Conservation (phyloP, 192 early-diverging fungal species). For the Backusella tarrabulga region DNA sequence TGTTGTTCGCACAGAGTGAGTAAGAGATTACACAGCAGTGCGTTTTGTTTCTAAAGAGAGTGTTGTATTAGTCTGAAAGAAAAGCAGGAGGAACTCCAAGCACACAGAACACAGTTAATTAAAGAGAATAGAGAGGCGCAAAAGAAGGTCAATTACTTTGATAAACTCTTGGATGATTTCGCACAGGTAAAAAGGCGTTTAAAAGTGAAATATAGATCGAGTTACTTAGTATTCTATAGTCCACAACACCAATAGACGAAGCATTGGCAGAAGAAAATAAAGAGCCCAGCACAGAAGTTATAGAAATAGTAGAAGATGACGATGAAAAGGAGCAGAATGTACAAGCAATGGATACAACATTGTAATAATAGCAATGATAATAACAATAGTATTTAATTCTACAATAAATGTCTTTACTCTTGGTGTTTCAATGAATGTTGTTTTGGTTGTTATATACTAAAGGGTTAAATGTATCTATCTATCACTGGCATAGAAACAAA, state of each 20-base stretch:
- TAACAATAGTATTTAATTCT: not conserved
- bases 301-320: not conserved
- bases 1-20: conserved; percentile 44
- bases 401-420: not conserved
- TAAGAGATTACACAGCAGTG: not conserved
- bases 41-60: not conserved
- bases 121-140: conserved; percentile 30
- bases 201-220: not conserved
- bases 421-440: too few relatives aligned
- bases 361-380: not conserved
- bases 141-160: conserved; percentile 27
- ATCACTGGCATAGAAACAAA: too few relatives aligned
- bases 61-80: conserved; percentile 19
- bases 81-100: conserved; percentile 18
- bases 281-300: not conserved
- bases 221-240: not conserved
- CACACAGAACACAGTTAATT: conserved; percentile 15
- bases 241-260: conserved; percentile 16
- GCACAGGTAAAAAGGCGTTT: conserved; percentile 16
- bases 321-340: not conserved
- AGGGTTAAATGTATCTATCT: too few relatives aligned
- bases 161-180: conserved; percentile 29
- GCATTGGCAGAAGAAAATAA: conserved; percentile 12
- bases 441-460: too few relatives aligned
- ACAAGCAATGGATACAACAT: not conserved